Evolutionary conservation across 257 asterid species (phyloP).

Genomic region (Solanum lignicaule): DNA sequence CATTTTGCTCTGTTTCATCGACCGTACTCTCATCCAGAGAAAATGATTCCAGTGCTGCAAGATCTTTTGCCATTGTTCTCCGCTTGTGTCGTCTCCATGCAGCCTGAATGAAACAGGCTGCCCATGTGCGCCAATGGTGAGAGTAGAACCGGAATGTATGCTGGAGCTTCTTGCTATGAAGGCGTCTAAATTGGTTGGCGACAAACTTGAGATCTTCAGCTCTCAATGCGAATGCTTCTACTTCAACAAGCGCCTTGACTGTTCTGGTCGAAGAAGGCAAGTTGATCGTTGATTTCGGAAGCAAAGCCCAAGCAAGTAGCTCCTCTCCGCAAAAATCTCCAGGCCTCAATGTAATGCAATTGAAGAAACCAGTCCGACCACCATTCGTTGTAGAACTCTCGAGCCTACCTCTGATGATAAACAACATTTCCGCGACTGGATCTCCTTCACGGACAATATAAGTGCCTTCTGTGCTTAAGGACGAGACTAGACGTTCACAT

Average conservation of each 20-base stretch:
- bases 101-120: constrained; percentile 82
- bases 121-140: constrained; percentile 97
- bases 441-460: constrained; percentile 95
- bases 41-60: constrained; percentile 54
- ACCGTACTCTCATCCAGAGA: constrained; percentile 19
- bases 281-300: constrained; percentile 65
- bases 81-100: constrained; percentile 80
- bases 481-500: constrained; percentile 75
- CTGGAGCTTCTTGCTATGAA: constrained; percentile 90
- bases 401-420: constrained; percentile 78
- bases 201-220: constrained; percentile 93
- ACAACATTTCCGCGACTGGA: constrained; percentile 87
- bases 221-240: constrained; percentile 78
- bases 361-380: constrained; percentile 84
- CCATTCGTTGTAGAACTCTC: constrained; percentile 92
- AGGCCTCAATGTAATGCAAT: constrained; percentile 61
- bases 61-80: constrained; percentile 54
- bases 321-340: constrained; percentile 98
- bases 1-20: constrained; percentile 24
- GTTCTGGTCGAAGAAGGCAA: constrained; percentile 87
- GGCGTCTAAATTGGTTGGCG: constrained; percentile 83
- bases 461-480: constrained; percentile 75
- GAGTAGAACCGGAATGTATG: constrained; percentile 89
- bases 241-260: constrained; percentile 74
- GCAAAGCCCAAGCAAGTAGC: constrained; percentile 91